Percentiles rank a stretch among this genome's conserved stretches.
phyloP scores from a whole-genome alignment of 345 rosid genomes.

The Limnanthes douglasii region DNA sequence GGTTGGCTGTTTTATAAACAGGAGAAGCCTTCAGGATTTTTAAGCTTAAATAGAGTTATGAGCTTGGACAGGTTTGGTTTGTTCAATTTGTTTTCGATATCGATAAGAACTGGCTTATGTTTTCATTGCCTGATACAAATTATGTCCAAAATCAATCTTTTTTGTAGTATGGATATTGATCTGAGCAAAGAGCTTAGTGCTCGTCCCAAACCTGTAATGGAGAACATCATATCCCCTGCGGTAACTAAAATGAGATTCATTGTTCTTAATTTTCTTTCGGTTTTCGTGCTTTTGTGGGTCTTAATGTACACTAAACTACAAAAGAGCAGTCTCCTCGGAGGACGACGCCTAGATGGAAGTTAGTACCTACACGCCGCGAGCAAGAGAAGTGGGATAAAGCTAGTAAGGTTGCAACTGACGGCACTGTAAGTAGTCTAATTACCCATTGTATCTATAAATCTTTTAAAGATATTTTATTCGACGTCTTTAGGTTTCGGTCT shows the following conservation, averaged over 20 bases:
- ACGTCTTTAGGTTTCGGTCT: too few relatives aligned
- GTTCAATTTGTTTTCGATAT: not conserved
- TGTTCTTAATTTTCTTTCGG: not conserved
- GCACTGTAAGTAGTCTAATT: conserved; percentile 61
- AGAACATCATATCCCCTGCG: conserved; percentile 2
- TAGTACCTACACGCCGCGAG: conserved; percentile 72
- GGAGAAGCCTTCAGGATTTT: conserved; percentile 75
- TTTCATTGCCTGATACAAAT: too few relatives aligned
- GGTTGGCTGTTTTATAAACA: conserved; percentile 15
- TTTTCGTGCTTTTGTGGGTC: not conserved
- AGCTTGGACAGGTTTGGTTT: conserved; percentile 59
- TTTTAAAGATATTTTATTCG: too few relatives aligned
- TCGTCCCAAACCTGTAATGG: conserved; percentile 22
- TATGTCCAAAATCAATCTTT: too few relatives aligned
- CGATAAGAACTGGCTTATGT: too few relatives aligned
- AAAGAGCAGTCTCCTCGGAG: conserved; percentile 17
- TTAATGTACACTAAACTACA: too few relatives aligned
- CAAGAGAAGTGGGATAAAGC: conserved; percentile 95
- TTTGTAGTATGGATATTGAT: conserved; percentile 64
- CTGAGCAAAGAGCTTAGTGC: conserved; percentile 59
- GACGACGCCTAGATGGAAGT: conserved; percentile 35
- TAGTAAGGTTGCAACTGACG: conserved; percentile 71
- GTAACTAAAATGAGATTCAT: not conserved
- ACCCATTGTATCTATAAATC: too few relatives aligned
- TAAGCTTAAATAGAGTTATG: conserved; percentile 85